phyloP scores from a whole-genome alignment of 805 yeast genomes.

The Lipomyces lipofer region DNA sequence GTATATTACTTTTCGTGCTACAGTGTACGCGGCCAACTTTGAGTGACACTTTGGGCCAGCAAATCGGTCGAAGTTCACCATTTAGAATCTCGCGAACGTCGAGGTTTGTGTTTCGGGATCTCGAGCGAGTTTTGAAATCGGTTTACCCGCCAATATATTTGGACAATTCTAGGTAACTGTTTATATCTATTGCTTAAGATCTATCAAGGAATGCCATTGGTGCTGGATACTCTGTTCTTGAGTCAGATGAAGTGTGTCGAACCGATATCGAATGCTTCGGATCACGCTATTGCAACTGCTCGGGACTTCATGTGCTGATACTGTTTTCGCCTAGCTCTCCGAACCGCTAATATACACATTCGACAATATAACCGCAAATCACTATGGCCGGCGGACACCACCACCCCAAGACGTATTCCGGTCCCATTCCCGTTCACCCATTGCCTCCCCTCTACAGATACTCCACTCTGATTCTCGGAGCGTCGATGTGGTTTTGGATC shows the following conservation, averaged over 20 bases:
- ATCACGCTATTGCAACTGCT: neutral
- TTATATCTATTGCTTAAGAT: no score
- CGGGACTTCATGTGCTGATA: neutral
- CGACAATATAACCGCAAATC: neutral
- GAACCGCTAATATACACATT: neutral
- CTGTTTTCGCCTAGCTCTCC: neutral
- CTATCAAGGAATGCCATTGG: no score
- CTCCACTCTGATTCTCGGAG: constrained; percentile 71
- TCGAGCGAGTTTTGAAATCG: neutral
- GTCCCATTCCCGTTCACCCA: constrained; percentile 63
- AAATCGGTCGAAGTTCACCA: no score
- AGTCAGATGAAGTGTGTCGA: neutral
- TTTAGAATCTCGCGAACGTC: no score
- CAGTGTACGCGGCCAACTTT: neutral
- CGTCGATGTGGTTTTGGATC: constrained; percentile 87
- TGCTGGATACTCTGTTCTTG: no score
- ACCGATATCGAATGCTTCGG: neutral
- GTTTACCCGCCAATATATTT: no score
- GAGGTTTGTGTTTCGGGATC: neutral
- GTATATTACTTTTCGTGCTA: neutral
- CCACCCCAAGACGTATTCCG: constrained; percentile 50
- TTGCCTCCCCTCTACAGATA: constrained; percentile 53
- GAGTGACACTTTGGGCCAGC: neutral
- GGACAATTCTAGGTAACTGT: no score
- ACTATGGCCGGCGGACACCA: constrained; percentile 31